A percentile compares a stretch with the other conserved stretches of the same genome.
Evolutionary conservation across 164 flowering plant genomes (phyloP).

Genomic region (Chimonanthus praecox): DNA sequence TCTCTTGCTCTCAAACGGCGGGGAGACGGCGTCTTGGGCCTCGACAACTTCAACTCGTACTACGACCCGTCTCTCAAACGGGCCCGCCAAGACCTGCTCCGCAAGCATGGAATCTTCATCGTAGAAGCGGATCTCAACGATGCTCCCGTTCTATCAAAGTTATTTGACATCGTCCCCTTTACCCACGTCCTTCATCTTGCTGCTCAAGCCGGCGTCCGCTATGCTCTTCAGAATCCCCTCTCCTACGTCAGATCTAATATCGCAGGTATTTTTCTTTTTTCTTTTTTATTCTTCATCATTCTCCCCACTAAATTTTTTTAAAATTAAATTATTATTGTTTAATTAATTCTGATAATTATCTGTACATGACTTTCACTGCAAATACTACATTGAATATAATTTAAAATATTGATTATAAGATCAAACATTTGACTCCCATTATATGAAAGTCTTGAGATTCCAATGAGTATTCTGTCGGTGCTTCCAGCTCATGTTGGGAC

Average conservation of each 20-base stretch:
- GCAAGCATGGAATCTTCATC: slow-evolving; percentile 53
- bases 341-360: too few species aligned
- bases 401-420: too few species aligned
- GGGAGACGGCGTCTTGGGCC: slow-evolving; percentile 88
- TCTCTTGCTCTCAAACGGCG: slow-evolving; percentile 76
- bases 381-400: too few species aligned
- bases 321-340: too few species aligned
- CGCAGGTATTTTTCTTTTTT: slow-evolving; percentile 20
- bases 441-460: too few species aligned
- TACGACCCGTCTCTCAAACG: slow-evolving; percentile 77
- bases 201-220: slow-evolving; percentile 89
- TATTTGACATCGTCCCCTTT: slow-evolving; percentile 81
- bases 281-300: too few species aligned
- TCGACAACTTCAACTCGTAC: slow-evolving; percentile 84
- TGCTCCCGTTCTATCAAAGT: slow-evolving; percentile 40
- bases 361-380: too few species aligned
- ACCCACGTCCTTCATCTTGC: slow-evolving; percentile 91
- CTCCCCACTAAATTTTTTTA: too few species aligned
- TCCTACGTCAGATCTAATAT: slow-evolving; percentile 76
- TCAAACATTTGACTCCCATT: too few species aligned
- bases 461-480: too few species aligned
- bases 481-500: too few species aligned
- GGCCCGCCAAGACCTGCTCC: slow-evolving; percentile 51
- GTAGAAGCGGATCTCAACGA: slow-evolving; percentile 85
- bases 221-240: slow-evolving; percentile 88